Base-by-base conservation (phyloP, 2,329 filamentous ascomycete species). In the Microcyclospora pomicola region DNA sequence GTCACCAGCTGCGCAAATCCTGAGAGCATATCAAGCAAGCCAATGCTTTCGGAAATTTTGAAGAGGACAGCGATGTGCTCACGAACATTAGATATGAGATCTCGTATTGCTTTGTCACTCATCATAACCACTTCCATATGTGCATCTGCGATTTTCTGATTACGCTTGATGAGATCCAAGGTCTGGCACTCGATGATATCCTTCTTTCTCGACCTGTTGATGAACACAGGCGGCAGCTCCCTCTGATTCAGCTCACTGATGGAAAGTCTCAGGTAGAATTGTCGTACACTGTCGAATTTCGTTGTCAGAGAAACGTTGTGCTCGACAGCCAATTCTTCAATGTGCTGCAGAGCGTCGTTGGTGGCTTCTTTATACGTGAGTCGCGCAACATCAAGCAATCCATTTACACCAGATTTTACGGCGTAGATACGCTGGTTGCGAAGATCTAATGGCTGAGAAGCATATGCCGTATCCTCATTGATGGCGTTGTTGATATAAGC, bases 401-500 rank as follows among this genome's bases (percentile, higher is more conserved):
- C 83, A 49, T 84, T 86, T 31, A 91, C 76, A 0, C 84, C 83
- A 33, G 84, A 76, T 72, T 81, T 91, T 27, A 96, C 80, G 15
- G 88, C 88, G 62, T 92, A 95, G 1, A 81, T 83, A 45, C 88
- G 71, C 55, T 96, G 88, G 43, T 95, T 93, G 11, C 87, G 74
- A 40, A 94, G 67, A 44, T 95, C 88, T 4, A 96, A 68, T 0
- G 91, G 80, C 15, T 79, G 75, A 34, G 72, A 82, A 41, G 83
- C 80, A 48, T 82, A 92, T 0, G 70, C 73, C 0, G 86, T 82
- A 54, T 94, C 82, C 7, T 82, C 72, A 45, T 96, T 91, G 48
- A 98, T 78, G 0, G 74, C 74, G 11, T 67, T 62, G 33, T 72
- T 63, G 36, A 98, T 86, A 2, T 81, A 60, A 2, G 70, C 62